Percentiles rank a stretch among this genome's conserved stretches.
Evolutionary conservation across 2,329 filamentous ascomycete genomes (phyloP).

Genomic region (Ascochyta rabiei): DNA sequence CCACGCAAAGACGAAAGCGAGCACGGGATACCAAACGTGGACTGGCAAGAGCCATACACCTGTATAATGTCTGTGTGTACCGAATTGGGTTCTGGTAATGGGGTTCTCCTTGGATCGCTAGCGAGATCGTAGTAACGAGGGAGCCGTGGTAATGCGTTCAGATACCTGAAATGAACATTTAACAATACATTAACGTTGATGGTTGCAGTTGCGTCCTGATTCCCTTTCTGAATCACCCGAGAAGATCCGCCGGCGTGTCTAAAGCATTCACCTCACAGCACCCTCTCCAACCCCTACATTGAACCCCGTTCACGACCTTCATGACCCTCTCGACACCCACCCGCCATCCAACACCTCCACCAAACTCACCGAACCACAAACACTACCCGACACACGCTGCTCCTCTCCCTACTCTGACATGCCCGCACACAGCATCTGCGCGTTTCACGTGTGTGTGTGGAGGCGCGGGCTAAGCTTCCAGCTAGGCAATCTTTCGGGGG

Average conservation of each 20-base stretch:
- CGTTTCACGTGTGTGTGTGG: too few species aligned
- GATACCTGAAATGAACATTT: slow-evolving; percentile 28
- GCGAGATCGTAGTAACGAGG: slow-evolving; percentile 34
- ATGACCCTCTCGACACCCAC: too few species aligned
- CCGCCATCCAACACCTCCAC: too few species aligned
- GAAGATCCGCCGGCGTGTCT: too few species aligned
- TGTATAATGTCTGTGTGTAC: slow-evolving; percentile 41
- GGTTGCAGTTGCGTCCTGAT: neutral
- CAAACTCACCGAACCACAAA: too few species aligned
- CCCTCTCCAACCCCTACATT: too few species aligned
- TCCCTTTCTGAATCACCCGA: neutral
- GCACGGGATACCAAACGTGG: slow-evolving; percentile 16
- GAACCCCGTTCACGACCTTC: too few species aligned
- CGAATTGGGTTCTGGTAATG: slow-evolving; percentile 20
- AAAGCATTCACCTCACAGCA: too few species aligned
- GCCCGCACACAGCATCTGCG: too few species aligned
- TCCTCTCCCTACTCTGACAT: too few species aligned
- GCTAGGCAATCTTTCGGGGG: slow-evolving; percentile 6
- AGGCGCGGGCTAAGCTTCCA: slow-evolving; percentile 2
- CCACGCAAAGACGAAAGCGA: slow-evolving; percentile 14
- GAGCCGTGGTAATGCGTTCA: slow-evolving; percentile 41
- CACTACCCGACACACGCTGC: too few species aligned
- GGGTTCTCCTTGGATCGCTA: slow-evolving; percentile 26
- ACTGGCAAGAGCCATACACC: slow-evolving; percentile 18
- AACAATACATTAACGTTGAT: neutral